Evolutionary conservation across 169 alveolate species (phyloP), one percentile per base, ranked within the genome.

Genomic region (Plasmodium fragile): DNA sequence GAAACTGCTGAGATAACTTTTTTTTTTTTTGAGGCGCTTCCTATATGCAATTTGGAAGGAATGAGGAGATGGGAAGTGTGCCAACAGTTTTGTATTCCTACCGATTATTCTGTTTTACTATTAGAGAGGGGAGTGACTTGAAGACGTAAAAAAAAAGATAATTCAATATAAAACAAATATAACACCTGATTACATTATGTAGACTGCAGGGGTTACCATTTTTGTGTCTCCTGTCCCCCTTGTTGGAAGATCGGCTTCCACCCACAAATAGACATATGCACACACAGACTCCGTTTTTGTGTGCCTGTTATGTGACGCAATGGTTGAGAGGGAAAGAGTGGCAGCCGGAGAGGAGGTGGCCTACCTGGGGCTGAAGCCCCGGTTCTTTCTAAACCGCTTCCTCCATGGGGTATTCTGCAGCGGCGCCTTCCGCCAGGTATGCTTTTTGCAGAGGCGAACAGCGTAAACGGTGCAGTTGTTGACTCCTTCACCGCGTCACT

Each of bases 361-460:
- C 55, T 22, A 65, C 36, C 36, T 55, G 77, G 71, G 72, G 45
- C 69, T 55, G 11, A 82, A 39, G 69, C 81, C 91, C 39, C 55
- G 4, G n/a, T 59, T 82, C 28, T 8, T 82, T n/a, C n/a, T 82
- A 16, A 82, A 82, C 43, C 32, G 79, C 16, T 18, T 82, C 11
- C 79, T 82, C 22, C 41, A 55, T 7, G 71, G 25, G 16, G 16
- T 82, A 4, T 82, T 82, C 43, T 82, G 81, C 41, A 43, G 91
- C 72, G n/a, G 30, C 18, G 13, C 30, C 25, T 82, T 32, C 28
- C 70, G 91, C 5, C 77, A 22, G 55, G 91, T 82, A n/a, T 4
- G 81, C 8, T 52, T 55, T 55, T 3, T 25, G 34, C 22, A 49
- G 28, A 49, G 39, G 18, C 7, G n/a, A n/a, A 55, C 10, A 1